phyloP scores from a whole-genome alignment of 2,329 filamentous ascomycete species.

The Lachnellula occidentalis region DNA sequence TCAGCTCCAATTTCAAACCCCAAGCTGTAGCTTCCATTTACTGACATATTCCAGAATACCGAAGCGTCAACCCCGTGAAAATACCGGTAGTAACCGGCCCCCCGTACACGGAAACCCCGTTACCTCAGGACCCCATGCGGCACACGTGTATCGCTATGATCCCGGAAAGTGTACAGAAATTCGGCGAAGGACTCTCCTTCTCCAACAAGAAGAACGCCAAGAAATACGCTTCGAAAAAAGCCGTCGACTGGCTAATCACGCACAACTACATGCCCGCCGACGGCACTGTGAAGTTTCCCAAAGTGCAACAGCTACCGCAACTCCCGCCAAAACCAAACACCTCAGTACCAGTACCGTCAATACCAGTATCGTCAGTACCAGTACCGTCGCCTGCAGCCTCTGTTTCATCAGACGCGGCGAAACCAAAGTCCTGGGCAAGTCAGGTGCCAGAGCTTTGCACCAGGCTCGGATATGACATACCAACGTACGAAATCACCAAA shows the following conservation, averaged over 20 bases:
- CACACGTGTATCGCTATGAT: constrained; percentile 23
- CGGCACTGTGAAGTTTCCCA: constrained; percentile 24
- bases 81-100: constrained; percentile 3
- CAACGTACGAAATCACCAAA: constrained; percentile 22
- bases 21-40: neutral
- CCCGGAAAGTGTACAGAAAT: constrained; percentile 16
- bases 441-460: constrained; percentile 22
- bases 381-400: neutral
- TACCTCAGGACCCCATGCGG: constrained; percentile 6
- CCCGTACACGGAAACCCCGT: constrained; percentile 6
- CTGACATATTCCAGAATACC: constrained; percentile 23
- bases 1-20: constrained; percentile 3
- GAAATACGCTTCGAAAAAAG: constrained; percentile 28
- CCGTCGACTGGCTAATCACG: constrained; percentile 28
- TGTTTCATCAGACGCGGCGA: neutral
- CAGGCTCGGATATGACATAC: constrained; percentile 21
- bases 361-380: neutral
- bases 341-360: neutral
- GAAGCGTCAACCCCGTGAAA: constrained; percentile 10
- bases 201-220: constrained; percentile 31
- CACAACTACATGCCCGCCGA: constrained; percentile 26
- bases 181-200: constrained; percentile 13
- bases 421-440: constrained; percentile 9
- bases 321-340: neutral
- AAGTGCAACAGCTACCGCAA: constrained; percentile 3